Evolutionary conservation across 1,284 basidiomycete genomes (phyloP).

Genomic region (Vanrija sp.): DNA sequence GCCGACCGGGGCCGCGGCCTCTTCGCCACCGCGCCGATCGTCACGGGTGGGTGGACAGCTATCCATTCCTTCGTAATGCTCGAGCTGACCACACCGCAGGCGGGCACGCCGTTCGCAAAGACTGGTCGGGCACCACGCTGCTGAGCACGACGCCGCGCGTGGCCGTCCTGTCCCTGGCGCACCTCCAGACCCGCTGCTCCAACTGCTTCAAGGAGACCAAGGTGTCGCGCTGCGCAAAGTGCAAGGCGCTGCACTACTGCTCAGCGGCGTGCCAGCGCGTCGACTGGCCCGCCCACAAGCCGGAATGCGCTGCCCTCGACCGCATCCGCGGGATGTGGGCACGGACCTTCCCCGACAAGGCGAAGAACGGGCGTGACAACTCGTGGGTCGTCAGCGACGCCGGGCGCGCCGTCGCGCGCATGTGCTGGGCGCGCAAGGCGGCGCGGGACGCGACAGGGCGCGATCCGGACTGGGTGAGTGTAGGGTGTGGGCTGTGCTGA

Average conservation of each 20-base stretch:
- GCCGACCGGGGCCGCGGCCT: constrained; percentile 32
- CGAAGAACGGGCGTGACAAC: constrained; percentile 14
- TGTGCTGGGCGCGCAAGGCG: constrained; percentile 64
- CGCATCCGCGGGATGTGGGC: constrained; percentile 29
- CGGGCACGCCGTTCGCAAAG: no score
- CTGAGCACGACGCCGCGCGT: constrained; percentile 60
- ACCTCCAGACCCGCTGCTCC: constrained; percentile 60
- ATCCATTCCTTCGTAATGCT: neutral
- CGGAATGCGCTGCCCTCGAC: constrained; percentile 67
- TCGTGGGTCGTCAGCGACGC: constrained; percentile 61
- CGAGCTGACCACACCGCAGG: constrained; percentile 52
- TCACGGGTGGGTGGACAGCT: constrained; percentile 19
- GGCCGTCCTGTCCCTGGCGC: constrained; percentile 62
- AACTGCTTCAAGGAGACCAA: constrained; percentile 6
- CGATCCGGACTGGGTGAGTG: constrained; percentile 60
- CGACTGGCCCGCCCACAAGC: constrained; percentile 73
- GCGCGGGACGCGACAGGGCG: constrained; percentile 48
- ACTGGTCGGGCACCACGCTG: constrained; percentile 48
- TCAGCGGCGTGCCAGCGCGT: constrained; percentile 63
- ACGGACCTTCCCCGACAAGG: constrained; percentile 11
- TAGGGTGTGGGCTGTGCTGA: neutral
- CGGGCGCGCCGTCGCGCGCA: constrained; percentile 67
- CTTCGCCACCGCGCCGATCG: constrained; percentile 17
- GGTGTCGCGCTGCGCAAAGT: constrained; percentile 64
- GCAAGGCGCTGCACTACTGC: constrained; percentile 69